Conservation (phyloP, 73 alveolate species). For the Paraurostyla sp. region DNA sequence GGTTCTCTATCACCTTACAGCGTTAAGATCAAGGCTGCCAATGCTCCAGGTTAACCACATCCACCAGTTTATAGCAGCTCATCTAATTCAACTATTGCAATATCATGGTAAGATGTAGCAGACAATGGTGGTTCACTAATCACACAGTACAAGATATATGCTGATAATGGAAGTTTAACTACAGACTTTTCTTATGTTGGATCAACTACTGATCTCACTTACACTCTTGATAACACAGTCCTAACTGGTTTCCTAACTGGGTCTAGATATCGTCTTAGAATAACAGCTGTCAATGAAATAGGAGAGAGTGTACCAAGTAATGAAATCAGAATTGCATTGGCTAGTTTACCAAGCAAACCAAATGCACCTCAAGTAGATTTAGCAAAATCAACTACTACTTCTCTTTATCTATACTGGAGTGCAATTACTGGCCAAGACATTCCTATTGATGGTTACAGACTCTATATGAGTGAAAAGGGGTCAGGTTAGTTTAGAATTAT, state of each 20-base stretch:
- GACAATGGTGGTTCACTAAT: constrained; percentile 75
- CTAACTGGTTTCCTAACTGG: constrained; percentile 7
- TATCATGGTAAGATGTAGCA: constrained; percentile 32
- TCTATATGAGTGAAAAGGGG: constrained; percentile 56
- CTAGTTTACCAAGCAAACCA: constrained; percentile 57
- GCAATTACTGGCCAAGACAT: constrained; percentile 32
- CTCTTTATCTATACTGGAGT: constrained; percentile 57
- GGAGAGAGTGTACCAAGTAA: constrained; percentile 59
- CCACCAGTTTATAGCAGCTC: constrained; percentile 55
- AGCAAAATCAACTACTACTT: constrained; percentile 25
- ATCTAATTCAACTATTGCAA: constrained; percentile 36
- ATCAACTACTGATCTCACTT: constrained; percentile 4
- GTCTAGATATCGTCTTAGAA: constrained; percentile 37
- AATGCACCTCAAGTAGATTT: constrained; percentile 42
- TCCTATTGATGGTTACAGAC: constrained; percentile 17
- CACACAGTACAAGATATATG: constrained; percentile 58
- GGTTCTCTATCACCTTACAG: constrained; percentile 56
- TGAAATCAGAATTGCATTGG: constrained; percentile 53
- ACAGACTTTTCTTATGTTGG: background rate
- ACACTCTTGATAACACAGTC: constrained; percentile 12
- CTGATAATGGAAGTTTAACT: constrained; percentile 57
- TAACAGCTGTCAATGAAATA: constrained; percentile 58
- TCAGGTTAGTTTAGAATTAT: constrained; percentile 41
- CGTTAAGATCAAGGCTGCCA: constrained; percentile 48
- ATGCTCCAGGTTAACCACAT: constrained; percentile 58